These are phyloP conservation scores for Gracilaria gracilis DNA, from an alignment of 23 red algal species.

Conservation along the genomic window DNA sequence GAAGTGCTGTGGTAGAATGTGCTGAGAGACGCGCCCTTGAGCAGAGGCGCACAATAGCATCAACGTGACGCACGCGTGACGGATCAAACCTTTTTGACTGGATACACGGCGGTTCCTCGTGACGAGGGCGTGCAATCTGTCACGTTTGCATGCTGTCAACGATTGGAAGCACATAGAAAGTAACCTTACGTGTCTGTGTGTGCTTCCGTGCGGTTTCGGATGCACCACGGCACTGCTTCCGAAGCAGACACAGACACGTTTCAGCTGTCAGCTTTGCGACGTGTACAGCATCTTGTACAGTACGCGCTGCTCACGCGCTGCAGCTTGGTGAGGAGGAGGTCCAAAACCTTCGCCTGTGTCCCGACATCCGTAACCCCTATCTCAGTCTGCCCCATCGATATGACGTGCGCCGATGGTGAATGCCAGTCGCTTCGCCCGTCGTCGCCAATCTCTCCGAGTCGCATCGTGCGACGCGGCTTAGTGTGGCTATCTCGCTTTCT, in stretches of 20 bases:
- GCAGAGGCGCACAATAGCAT: not conserved
- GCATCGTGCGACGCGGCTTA: not conserved
- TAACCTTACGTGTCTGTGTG: too few relatives aligned
- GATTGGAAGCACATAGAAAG: not conserved
- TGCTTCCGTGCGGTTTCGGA: too few relatives aligned
- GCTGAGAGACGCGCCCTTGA: too few relatives aligned
- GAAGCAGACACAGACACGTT: too few relatives aligned
- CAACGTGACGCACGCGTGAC: not conserved
- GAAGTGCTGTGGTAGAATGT: too few relatives aligned
- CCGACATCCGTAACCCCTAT: too few relatives aligned
- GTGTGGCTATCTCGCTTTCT: conserved; percentile 46
- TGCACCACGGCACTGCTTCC: too few relatives aligned
- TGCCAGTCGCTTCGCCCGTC: not conserved
- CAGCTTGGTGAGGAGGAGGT: too few relatives aligned
- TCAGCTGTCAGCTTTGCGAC: too few relatives aligned
- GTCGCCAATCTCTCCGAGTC: not conserved
- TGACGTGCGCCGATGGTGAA: not conserved
- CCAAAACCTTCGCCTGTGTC: too few relatives aligned
- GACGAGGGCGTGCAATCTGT: not conserved
- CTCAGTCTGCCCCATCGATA: not conserved
- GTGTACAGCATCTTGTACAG: too few relatives aligned
- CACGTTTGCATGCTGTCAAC: not conserved
- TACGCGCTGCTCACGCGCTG: too few relatives aligned
- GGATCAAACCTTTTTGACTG: not conserved
- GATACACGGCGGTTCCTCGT: not conserved